Base-by-base conservation (phyloP, 2,329 filamentous ascomycete genomes). In the Coniochaeta sp. region DNA sequence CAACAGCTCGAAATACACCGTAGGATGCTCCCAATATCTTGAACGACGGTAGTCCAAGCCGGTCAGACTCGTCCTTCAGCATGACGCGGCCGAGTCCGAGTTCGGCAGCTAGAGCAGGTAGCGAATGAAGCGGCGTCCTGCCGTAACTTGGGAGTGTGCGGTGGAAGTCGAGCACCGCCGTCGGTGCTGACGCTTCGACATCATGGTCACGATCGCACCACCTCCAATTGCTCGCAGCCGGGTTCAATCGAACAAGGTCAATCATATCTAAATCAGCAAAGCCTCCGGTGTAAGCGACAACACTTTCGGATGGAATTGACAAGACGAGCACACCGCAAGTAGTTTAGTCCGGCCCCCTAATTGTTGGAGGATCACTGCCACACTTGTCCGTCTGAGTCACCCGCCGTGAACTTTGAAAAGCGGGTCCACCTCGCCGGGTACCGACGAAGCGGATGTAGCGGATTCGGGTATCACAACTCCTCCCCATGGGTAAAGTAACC, bases 11-110 rank as follows among this genome's bases (percentile, higher is more conserved):
- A 65, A 84, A 87, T 3, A 83, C 79, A 0, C 83, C 89, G 89
- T 89, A 93, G 0, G 87, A 89, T 1, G 90, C 89, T 22, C 90
- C 90, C 0, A 93, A 80, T 52, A 93, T 89, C 72, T 95, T 95
- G 78, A 93, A 93, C 0, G 89, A 82, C 0, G 88, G 88, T 1
- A 93, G 77, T 0, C 86, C 86, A 40, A 91, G 83, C 5, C 89
- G 81, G 58, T 74, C 77, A 30, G 82, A 85, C 70, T 93, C 89
- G 66, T 92, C 84, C 68, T 93, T 93, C 63, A 92, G 67, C 40
- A 86, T 79, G 3, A 93, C 76, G 5, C 78, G 74, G 0, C 73
- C 72, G 12, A 90, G 73, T 0, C 81, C 81, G 0, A 91, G 71
- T 16, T 86, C 78, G 2, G 74, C 65, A 0, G 89, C 87, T 0